A percentile compares a stretch with the other conserved stretches of the same genome.
Evolutionary conservation across 441 rosid species (phyloP).

Genomic region (Caryocar brasiliense): DNA sequence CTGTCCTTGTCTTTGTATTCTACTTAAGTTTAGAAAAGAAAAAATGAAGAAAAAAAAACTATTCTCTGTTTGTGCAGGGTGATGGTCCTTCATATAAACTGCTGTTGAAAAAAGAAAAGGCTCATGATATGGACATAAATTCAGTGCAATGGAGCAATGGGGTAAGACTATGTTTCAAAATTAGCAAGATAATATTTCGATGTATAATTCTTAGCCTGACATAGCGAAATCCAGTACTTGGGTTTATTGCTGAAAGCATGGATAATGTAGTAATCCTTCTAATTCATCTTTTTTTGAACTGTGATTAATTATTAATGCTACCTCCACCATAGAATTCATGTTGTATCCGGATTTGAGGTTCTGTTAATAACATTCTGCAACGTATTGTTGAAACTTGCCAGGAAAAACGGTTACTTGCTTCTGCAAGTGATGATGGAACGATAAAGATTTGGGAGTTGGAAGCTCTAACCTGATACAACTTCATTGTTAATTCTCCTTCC

Average conservation of each 20-base stretch:
- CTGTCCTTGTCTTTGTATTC: not conserved
- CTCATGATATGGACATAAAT: slow-evolving; percentile 85
- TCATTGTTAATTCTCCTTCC: not conserved
- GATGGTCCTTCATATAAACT: slow-evolving; percentile 57
- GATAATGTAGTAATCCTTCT: too few species aligned
- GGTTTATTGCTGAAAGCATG: not conserved
- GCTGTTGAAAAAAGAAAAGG: slow-evolving; percentile 69
- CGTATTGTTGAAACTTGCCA: slow-evolving; percentile 25
- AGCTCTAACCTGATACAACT: slow-evolving; percentile 22
- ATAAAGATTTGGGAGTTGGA: slow-evolving; percentile 78
- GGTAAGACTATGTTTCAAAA: slow-evolving; percentile 42
- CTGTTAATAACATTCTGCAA: too few species aligned
- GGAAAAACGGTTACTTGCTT: slow-evolving; percentile 59
- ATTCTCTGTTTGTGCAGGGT: slow-evolving; percentile 32
- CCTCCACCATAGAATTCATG: not conserved
- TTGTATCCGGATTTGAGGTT: not conserved
- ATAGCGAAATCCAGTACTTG: not conserved
- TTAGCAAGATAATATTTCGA: not conserved
- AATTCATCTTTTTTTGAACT: too few species aligned
- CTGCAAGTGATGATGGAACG: slow-evolving; percentile 74
- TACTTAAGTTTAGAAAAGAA: not conserved
- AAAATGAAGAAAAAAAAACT: not conserved
- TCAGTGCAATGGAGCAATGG: slow-evolving; percentile 69
- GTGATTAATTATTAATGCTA: not conserved
- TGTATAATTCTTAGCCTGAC: not conserved